Evolutionary conservation across 2,329 filamentous ascomycete genomes (phyloP).

Genomic region (Pleoardoris graminearum): DNA sequence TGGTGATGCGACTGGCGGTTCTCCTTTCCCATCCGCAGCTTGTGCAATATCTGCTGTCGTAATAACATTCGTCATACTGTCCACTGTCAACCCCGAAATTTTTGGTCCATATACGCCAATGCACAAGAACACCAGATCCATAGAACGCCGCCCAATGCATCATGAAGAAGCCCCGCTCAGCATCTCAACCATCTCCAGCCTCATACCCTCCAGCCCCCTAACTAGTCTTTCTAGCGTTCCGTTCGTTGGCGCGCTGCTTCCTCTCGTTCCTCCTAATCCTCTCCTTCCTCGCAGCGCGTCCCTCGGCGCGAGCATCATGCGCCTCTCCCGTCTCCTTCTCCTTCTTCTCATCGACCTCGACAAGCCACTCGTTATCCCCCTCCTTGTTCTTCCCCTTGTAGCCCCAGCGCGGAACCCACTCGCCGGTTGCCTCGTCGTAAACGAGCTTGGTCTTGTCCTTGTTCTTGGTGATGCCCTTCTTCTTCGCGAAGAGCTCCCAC

Average conservation of each 20-base stretch:
- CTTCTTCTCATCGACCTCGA: constrained; percentile 78
- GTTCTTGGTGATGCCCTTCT: constrained; percentile 95
- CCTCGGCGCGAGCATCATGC: constrained; percentile 59
- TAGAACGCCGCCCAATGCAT: constrained; percentile 37
- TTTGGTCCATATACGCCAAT: constrained; percentile 5
- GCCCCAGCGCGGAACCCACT: constrained; percentile 94
- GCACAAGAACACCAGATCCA: neutral
- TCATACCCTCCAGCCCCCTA: constrained; percentile 20
- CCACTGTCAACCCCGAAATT: too few relatives aligned
- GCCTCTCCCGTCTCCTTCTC: constrained; percentile 69
- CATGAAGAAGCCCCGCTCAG: constrained; percentile 18
- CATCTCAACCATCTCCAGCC: constrained; percentile 9
- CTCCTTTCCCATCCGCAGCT: too few relatives aligned
- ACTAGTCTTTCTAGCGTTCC: constrained; percentile 63
- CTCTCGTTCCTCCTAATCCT: constrained; percentile 48
- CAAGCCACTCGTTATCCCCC: constrained; percentile 81
- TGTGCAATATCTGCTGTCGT: too few relatives aligned
- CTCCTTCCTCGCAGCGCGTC: constrained; percentile 63
- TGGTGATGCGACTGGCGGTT: too few relatives aligned
- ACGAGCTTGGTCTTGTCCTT: constrained; percentile 74
- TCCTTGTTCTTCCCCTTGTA: constrained; percentile 90
- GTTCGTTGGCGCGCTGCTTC: constrained; percentile 59
- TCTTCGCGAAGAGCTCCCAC: constrained; percentile 94
- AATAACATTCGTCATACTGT: too few relatives aligned
- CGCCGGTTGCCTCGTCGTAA: constrained; percentile 80